Conservation (phyloP, 345 rosid species). For the Lepidium didymum region DNA sequence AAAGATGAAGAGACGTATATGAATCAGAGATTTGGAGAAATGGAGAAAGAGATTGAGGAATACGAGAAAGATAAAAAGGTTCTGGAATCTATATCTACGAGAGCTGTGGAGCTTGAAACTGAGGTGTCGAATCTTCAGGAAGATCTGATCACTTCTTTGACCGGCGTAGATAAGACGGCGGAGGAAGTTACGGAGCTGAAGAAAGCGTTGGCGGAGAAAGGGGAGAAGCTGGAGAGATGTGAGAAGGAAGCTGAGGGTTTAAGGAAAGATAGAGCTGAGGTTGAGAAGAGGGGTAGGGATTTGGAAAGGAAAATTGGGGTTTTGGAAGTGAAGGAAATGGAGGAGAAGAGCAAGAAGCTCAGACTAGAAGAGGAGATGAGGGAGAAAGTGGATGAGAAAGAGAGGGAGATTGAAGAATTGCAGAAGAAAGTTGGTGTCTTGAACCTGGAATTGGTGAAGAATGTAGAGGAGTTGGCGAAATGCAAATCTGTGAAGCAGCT, state of each 20-base stretch:
- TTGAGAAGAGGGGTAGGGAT: constrained; percentile 54
- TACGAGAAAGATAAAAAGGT: constrained; percentile 46
- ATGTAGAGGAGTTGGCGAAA: constrained; percentile 30
- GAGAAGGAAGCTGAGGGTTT: constrained; percentile 47
- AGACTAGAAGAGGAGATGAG: constrained; percentile 56
- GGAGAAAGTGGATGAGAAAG: constrained; percentile 46
- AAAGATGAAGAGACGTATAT: constrained; percentile 29
- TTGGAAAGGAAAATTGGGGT: constrained; percentile 63
- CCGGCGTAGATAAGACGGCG: constrained; percentile 41
- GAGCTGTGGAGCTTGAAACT: constrained; percentile 62
- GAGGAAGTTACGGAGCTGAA: constrained; percentile 39
- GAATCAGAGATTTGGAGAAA: constrained; percentile 33
- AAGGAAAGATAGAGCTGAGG: constrained; percentile 51
- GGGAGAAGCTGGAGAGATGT: constrained; percentile 27
- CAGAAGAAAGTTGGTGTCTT: constrained; percentile 37
- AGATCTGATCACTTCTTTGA: constrained; percentile 46
- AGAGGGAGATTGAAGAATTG: constrained; percentile 34
- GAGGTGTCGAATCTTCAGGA: constrained; percentile 60
- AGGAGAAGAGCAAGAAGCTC: constrained; percentile 59
- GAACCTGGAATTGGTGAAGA: constrained; percentile 34
- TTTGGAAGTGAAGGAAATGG: constrained; percentile 48
- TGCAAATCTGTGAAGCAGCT: constrained; percentile 34
- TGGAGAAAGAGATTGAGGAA: constrained; percentile 47
- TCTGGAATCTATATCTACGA: constrained; percentile 37
- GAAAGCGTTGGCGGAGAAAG: constrained; percentile 38